A percentile compares a stretch with the other conserved stretches of the same genome.
phyloP scores from a whole-genome alignment of 108 stramenopile genomes.

The Cyclostephanos tholiformis region DNA sequence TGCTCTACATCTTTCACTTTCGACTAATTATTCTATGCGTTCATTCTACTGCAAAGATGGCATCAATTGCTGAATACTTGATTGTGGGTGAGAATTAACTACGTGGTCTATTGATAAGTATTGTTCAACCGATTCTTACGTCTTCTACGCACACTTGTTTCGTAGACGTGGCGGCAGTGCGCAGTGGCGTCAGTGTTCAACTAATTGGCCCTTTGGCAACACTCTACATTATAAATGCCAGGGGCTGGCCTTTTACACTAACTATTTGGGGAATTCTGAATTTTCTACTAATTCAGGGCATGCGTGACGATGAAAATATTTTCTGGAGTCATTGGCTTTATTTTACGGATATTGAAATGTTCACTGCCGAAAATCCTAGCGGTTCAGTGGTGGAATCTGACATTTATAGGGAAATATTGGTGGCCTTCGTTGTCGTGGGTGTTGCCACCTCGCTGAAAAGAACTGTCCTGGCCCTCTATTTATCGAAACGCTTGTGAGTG shows the following conservation, averaged over 20 bases:
- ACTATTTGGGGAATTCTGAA: conserved; percentile 65
- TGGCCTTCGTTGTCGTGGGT: conserved; percentile 67
- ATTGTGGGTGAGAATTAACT: conserved; percentile 38
- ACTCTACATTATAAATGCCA: conserved; percentile 67
- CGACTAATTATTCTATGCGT: neutral
- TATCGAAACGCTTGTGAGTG: conserved; percentile 57
- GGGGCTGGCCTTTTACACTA: conserved; percentile 78
- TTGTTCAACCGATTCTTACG: neutral
- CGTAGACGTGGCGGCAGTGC: conserved; percentile 45
- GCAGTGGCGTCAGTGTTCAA: conserved; percentile 46
- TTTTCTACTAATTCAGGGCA: conserved; percentile 62
- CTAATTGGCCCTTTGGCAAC: conserved; percentile 73
- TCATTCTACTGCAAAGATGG: conserved; percentile 18
- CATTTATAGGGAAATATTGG: conserved; percentile 59
- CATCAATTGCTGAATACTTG: conserved; percentile 57
- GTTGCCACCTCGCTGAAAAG: conserved; percentile 64
- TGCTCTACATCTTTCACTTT: neutral
- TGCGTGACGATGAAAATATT: conserved; percentile 23
- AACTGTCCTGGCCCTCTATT: conserved; percentile 65
- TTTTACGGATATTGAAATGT: conserved; percentile 63
- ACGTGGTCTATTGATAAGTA: neutral
- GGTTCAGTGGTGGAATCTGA: conserved; percentile 57
- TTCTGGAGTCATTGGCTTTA: conserved; percentile 63
- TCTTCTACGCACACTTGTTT: neutral
- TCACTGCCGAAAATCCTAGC: conserved; percentile 46